phyloP scores from a whole-genome alignment of 208 protist genomes.

The Leishmania mexicana region DNA sequence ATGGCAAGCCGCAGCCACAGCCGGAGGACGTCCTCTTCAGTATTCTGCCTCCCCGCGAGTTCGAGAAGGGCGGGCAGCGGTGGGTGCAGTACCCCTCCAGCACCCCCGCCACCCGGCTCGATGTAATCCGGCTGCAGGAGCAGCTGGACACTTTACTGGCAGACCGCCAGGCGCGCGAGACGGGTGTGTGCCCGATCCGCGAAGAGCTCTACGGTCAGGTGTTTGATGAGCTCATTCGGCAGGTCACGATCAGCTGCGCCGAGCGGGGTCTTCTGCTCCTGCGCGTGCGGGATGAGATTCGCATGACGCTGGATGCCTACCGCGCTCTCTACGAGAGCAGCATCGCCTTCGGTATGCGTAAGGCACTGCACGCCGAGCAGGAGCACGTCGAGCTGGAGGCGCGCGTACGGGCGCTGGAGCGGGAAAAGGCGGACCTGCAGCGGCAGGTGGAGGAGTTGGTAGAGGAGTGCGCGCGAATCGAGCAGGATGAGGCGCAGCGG shows the following conservation, averaged over 20 bases:
- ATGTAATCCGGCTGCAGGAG: slow-evolving; percentile 95
- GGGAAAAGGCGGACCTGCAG: slow-evolving; percentile 95
- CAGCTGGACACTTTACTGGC: slow-evolving; percentile 93
- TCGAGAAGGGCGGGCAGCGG: slow-evolving; percentile 78
- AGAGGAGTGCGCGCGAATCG: slow-evolving; percentile 79
- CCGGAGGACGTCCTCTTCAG: slow-evolving; percentile 93
- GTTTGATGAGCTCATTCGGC: slow-evolving; percentile 98
- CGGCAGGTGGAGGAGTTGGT: slow-evolving; percentile 83
- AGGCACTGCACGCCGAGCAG: slow-evolving; percentile 98
- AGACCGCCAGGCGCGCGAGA: slow-evolving; percentile 97
- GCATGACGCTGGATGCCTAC: slow-evolving; percentile 88
- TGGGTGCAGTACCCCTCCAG: slow-evolving; percentile 92
- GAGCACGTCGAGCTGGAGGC: slow-evolving; percentile 95
- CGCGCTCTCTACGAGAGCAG: slow-evolving; percentile 85
- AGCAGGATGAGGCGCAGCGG: slow-evolving; percentile 91
- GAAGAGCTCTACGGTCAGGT: slow-evolving; percentile 97
- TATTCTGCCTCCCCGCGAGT: slow-evolving; percentile 90
- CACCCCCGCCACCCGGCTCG: slow-evolving; percentile 87
- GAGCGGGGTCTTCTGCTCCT: slow-evolving; percentile 98
- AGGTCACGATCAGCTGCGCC: slow-evolving; percentile 98
- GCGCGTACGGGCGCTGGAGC: slow-evolving; percentile 91
- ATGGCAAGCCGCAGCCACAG: slow-evolving; percentile 45
- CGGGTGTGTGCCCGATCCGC: slow-evolving; percentile 98
- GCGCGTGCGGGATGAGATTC: slow-evolving; percentile 97
- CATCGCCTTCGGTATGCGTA: slow-evolving; percentile 97